Evolutionary conservation across 2,329 filamentous ascomycete genomes (phyloP), one percentile per base, ranked within the genome.

Genomic region (Venturia carpophila): DNA sequence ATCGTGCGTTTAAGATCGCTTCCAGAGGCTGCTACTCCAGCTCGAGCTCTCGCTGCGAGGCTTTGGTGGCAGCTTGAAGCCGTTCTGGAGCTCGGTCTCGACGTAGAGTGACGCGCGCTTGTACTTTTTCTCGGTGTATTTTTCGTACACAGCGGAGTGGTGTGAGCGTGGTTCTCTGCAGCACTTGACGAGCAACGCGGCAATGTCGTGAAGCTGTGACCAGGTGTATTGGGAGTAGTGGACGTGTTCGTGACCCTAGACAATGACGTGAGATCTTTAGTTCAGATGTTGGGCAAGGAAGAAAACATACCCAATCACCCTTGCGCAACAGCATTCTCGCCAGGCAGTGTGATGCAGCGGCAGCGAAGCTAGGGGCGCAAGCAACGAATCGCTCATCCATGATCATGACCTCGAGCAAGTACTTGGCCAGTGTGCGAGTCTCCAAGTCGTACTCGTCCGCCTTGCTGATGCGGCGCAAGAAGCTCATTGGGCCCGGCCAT

Each of bases 401-500:
- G 75, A 97, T 87, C 45, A 92, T 95, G 65, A 97, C 84, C 75
- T 99, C 94, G 34, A 99, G 82, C 77, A 99, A 97, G 78, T 99
- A 99, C 79, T 99, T 99, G 71, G 94, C 92, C 64, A 99, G 80
- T 5, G 94, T 97, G 45, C 94, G 86, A 13, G 93, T 97, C 78
- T 99, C 93, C 60, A 96, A 81, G 73, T 99, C 92, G 73, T 97
- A 99, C 73, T 97, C 92, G 74, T 99, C 94, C 17, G 94, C 94
- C 80, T 97, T 97, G 86, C 93, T 97, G 77, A 97, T 94, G 65
- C 93, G 87, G 67, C 94, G 86, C 67, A 99, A 82, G 78, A 99
- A 99, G 79, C 92, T 97, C 93, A 99, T 97, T 1, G 94, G 94
- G 55, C 94, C 94, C n/a, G 94, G 94, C 89, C 91, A 97, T 63